phyloP scores from a whole-genome alignment of 352 stramenopile genomes.

The Phytophthora lateralis region DNA sequence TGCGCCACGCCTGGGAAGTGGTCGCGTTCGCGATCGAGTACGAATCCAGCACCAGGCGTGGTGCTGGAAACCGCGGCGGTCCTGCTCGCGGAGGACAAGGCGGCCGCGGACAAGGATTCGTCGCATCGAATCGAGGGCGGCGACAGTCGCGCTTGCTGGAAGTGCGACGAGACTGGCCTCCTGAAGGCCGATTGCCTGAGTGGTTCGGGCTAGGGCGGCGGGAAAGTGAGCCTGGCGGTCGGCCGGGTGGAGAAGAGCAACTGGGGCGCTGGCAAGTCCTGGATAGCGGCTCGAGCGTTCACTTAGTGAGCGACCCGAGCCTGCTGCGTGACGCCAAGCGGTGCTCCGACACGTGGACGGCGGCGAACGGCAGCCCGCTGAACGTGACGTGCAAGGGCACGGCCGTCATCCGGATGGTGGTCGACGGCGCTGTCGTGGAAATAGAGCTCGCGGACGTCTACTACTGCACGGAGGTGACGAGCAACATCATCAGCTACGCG shows the following conservation, averaged over 20 bases:
- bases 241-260: neutral
- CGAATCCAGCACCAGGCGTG: neutral
- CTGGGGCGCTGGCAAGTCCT: no score
- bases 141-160: neutral
- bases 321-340: neutral
- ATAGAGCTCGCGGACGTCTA: neutral
- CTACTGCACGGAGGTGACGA: neutral
- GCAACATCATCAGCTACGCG: neutral
- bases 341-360: neutral
- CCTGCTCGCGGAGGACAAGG: neutral
- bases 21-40: conserved; percentile 3
- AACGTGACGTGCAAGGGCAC: neutral
- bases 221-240: neutral
- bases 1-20: conserved; percentile 5
- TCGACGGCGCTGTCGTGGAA: neutral
- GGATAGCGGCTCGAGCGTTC: neutral
- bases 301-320: neutral
- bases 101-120: neutral
- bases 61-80: no score
- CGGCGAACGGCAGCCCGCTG: neutral
- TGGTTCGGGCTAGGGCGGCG: neutral
- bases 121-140: neutral
- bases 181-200: neutral
- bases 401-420: neutral
- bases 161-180: neutral